phyloP scores from a whole-genome alignment of 768 basidiomycete species.

The Nidula microcarpa region DNA sequence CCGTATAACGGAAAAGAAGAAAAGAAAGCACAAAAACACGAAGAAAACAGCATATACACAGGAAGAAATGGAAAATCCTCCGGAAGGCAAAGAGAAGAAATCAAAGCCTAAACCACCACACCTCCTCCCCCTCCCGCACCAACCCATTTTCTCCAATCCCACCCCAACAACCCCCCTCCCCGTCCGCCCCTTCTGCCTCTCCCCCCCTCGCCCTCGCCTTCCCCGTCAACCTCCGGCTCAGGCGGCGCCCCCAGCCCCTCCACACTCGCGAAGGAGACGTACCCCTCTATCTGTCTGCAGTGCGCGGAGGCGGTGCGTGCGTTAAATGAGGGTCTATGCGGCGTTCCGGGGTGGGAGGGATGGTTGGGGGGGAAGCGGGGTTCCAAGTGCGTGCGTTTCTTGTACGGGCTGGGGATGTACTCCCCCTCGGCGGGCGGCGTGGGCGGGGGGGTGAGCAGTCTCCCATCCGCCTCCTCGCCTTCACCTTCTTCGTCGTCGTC shows the following conservation, averaged over 20 bases:
- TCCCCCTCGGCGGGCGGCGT: constrained; percentile 11
- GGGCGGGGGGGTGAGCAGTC: constrained; percentile 18
- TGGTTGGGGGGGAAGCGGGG: not conserved
- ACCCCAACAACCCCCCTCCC: too few species aligned
- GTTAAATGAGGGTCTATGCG: constrained; percentile 10
- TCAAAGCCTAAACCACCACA: too few species aligned
- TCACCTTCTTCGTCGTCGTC: constrained; percentile 10
- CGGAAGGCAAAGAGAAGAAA: too few species aligned
- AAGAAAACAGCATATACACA: too few species aligned
- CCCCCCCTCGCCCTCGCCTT: constrained; percentile 7
- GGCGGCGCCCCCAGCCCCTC: constrained; percentile 19
- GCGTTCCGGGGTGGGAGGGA: not conserved
- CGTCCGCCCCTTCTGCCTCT: not conserved
- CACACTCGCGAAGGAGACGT: constrained; percentile 16
- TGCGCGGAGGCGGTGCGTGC: constrained; percentile 15
- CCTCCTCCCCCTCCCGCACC: too few species aligned
- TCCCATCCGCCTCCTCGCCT: constrained; percentile 12
- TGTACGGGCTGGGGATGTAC: not conserved
- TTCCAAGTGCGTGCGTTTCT: not conserved
- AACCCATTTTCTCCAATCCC: too few species aligned
- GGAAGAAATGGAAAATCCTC: too few species aligned
- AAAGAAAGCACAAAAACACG: too few species aligned
- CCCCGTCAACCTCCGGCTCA: constrained; percentile 8
- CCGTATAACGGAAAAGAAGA: too few species aligned
- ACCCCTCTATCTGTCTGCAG: constrained; percentile 18